phyloP scores from a whole-genome alignment of 371 early-diverging fungal species.

The Lichtheimia ramosa region DNA sequence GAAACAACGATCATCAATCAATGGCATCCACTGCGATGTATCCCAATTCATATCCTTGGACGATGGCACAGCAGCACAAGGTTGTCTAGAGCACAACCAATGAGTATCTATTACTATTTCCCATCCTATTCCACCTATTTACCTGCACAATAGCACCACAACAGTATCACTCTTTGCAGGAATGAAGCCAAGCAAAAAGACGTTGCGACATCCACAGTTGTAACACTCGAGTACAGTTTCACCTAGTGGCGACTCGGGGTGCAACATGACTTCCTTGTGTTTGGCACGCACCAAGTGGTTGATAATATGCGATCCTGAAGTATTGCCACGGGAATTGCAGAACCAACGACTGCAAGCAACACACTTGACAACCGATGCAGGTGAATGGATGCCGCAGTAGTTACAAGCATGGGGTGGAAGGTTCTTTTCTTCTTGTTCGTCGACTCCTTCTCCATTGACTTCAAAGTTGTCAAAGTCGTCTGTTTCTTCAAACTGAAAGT shows the following conservation, averaged over 20 bases:
- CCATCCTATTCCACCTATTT: slow-evolving; percentile 5
- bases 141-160: slow-evolving; percentile 95
- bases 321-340: slow-evolving; percentile 92
- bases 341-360: slow-evolving; percentile 94
- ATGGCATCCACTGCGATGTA: slow-evolving; percentile 93
- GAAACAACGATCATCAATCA: slow-evolving; percentile 93
- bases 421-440: slow-evolving; percentile 58
- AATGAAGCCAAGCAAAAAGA: slow-evolving; percentile 96
- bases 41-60: slow-evolving; percentile 97
- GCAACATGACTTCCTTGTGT: slow-evolving; percentile 93
- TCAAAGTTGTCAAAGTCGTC: slow-evolving; percentile 54
- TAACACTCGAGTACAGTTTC: slow-evolving; percentile 96
- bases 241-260: slow-evolving; percentile 89
- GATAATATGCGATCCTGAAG: slow-evolving; percentile 95
- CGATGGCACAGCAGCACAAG: slow-evolving; percentile 88
- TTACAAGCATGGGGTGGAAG: slow-evolving; percentile 88
- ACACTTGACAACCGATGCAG: slow-evolving; percentile 92
- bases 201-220: slow-evolving; percentile 94
- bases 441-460: slow-evolving; percentile 21
- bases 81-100: slow-evolving; percentile 60
- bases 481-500: slow-evolving; percentile 48
- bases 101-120: neutral
- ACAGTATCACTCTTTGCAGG: slow-evolving; percentile 98
- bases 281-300: slow-evolving; percentile 93
- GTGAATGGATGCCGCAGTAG: slow-evolving; percentile 93